Percentiles rank a stretch among this genome's conserved stretches.
These are phyloP conservation scores for Teunomyces pallodes DNA, from an alignment of 805 yeast species.

Conservation along the genomic window DNA sequence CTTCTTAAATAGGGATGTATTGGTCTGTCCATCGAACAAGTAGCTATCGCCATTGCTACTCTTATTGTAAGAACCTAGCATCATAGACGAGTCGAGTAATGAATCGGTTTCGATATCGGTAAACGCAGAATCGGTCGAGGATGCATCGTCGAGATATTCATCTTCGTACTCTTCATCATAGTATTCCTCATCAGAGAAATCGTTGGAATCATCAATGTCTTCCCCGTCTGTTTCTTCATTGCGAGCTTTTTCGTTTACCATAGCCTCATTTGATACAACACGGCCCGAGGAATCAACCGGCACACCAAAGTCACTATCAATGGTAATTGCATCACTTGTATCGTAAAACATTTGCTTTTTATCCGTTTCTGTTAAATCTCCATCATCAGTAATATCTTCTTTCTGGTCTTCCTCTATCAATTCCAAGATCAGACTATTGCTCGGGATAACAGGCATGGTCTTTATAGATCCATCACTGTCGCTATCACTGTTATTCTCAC, in stretches of 20 bases:
- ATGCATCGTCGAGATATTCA: slow-evolving; percentile 24
- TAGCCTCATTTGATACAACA: slow-evolving; percentile 10
- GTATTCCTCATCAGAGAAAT: slow-evolving; percentile 21
- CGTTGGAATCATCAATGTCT: slow-evolving; percentile 11
- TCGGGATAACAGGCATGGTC: slow-evolving; percentile 7
- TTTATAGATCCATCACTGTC: slow-evolving; percentile 14
- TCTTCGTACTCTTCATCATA: slow-evolving; percentile 26
- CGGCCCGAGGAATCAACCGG: slow-evolving; percentile 22
- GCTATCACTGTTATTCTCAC: slow-evolving; percentile 8
- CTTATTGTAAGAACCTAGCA: slow-evolving; percentile 21
- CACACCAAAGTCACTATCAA: slow-evolving; percentile 32
- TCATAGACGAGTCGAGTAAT: slow-evolving; percentile 26
- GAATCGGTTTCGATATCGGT: slow-evolving; percentile 43
- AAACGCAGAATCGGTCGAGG: slow-evolving; percentile 41
- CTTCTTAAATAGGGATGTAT: slow-evolving; percentile 11
- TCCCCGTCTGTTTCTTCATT: slow-evolving; percentile 7
- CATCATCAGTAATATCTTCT: slow-evolving; percentile 14
- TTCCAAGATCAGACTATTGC: slow-evolving; percentile 13
- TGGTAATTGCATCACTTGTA: slow-evolving; percentile 20
- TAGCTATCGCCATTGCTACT: slow-evolving; percentile 10
- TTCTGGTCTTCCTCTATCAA: slow-evolving; percentile 16
- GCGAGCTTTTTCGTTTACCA: slow-evolving; percentile 3
- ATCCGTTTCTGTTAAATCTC: slow-evolving; percentile 13
- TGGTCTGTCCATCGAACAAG: slow-evolving; percentile 14
- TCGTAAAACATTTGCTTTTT: slow-evolving; percentile 7